phyloP scores from a whole-genome alignment of 352 stramenopile genomes.

The Pythium angustatum region DNA sequence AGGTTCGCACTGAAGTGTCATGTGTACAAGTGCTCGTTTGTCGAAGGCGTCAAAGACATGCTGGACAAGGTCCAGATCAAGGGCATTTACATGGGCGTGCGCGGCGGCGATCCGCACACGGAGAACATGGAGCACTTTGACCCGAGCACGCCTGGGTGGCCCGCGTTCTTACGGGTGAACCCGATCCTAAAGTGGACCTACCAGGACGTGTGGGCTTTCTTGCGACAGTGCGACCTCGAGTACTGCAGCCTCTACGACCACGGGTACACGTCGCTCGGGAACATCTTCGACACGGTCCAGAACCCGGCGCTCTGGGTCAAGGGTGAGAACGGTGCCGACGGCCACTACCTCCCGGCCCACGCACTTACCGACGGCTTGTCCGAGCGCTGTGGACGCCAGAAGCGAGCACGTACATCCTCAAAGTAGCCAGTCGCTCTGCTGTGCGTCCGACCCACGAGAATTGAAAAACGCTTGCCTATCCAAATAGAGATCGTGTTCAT shows the following conservation, averaged over 20 bases:
- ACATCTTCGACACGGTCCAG: constrained; percentile 93
- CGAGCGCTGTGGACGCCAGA: constrained; percentile 77
- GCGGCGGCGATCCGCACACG: constrained; percentile 92
- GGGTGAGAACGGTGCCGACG: constrained; percentile 48
- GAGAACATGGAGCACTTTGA: constrained; percentile 85
- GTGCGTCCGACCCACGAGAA: not conserved
- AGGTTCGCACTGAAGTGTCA: constrained; percentile 63
- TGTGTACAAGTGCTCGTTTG: constrained; percentile 90
- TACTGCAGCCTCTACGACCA: constrained; percentile 92
- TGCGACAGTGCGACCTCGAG: constrained; percentile 83
- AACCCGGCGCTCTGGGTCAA: constrained; percentile 91
- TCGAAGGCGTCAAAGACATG: constrained; percentile 91
- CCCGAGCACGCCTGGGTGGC: constrained; percentile 89
- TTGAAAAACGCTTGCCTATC: not conserved
- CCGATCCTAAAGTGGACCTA: constrained; percentile 98
- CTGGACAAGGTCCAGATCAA: constrained; percentile 87
- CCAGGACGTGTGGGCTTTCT: constrained; percentile 93
- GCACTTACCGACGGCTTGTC: constrained; percentile 64
- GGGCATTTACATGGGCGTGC: constrained; percentile 90
- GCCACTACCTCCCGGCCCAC: constrained; percentile 74
- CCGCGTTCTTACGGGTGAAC: constrained; percentile 97
- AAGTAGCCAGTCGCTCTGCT: constrained; percentile 34
- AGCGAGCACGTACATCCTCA: constrained; percentile 69
- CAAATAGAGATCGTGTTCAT: constrained; percentile 8
- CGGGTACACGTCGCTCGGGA: constrained; percentile 93